Evolutionary conservation across 108 stramenopile species (phyloP), one percentile per base, ranked within the genome.

Genomic region (Cyclotella distinguenda): DNA sequence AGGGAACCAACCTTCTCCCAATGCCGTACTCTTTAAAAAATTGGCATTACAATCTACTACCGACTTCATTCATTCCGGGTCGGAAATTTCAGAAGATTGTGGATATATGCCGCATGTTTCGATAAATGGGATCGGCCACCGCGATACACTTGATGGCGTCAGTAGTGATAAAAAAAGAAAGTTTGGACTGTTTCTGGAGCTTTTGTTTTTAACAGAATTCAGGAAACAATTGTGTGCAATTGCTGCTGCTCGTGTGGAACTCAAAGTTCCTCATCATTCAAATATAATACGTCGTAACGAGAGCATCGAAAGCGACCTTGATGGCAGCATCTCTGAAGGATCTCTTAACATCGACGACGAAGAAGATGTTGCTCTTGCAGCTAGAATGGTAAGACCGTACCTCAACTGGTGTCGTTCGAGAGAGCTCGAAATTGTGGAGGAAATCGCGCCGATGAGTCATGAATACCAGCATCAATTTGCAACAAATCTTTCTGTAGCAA

Each of bases 1-100:
- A 70, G 86, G 85, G 4, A 62, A 61, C 7, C 85, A 87, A 59
- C 66, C 87, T 27, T 89, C 88, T 16, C 92, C 92, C 5, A 93
- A 93, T 54, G 69, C 87, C 9, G 70, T 86, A 6, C 75, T 90
- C 23, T 73, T 90, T 39, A 83, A 86, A 36, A 87, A 90, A 63
- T 60, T 93, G 19, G 85, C 78, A 3, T 52, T 93, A 31, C 73
- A 73, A n/a, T 72, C 82, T 21, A 75, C 72, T 16, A 48, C 79
- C 4, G 71, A 83, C 16, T 46, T 42, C 48, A 73, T 77, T 42
- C 74, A 72, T 18, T 45, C 64, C 56, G 62, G 51, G 27, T 46
- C 63, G 13, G 68, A 45, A 10, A 65, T 42, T 16, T 71, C 45
- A 4, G 36, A 47, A 62, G 44, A 26, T 27, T 34, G 23, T 27